Percentiles rank a stretch among this genome's conserved stretches.
Evolutionary conservation across 164 flowering plant genomes (phyloP).

Genomic region (Berberis vulgaris): DNA sequence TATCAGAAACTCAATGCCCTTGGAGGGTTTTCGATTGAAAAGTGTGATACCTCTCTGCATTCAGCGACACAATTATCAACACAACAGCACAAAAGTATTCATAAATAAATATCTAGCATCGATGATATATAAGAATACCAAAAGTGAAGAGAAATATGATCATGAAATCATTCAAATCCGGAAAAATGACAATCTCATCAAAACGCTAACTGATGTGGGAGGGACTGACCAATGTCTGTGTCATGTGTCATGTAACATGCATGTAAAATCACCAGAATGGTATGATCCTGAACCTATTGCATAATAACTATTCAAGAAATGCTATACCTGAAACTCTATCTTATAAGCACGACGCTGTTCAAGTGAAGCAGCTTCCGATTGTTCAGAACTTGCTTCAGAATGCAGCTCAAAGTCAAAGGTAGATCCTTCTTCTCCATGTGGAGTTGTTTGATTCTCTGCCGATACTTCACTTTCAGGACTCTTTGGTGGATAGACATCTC

Average conservation of each 20-base stretch:
- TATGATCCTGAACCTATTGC: neutral
- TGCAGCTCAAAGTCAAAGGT: slow-evolving; percentile 61
- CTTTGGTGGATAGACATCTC: slow-evolving; percentile 38
- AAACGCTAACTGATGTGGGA: no score
- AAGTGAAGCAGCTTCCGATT: slow-evolving; percentile 93
- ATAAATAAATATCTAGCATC: no score
- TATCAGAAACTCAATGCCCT: slow-evolving; percentile 90
- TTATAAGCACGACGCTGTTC: slow-evolving; percentile 96
- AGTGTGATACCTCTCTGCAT: slow-evolving; percentile 92
- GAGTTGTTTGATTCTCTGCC: slow-evolving; percentile 31
- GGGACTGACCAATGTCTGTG: slow-evolving; percentile 18
- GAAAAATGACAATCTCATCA: no score
- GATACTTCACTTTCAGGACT: slow-evolving; percentile 41
- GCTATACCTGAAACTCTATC: slow-evolving; percentile 74
- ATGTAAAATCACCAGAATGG: neutral
- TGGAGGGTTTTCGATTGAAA: slow-evolving; percentile 92
- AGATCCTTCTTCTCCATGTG: slow-evolving; percentile 59
- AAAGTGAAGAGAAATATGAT: no score
- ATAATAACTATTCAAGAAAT: slow-evolving; percentile 5
- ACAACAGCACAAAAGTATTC: no score
- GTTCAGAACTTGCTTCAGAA: slow-evolving; percentile 58
- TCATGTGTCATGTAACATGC: slow-evolving; percentile 17
- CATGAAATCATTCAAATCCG: no score
- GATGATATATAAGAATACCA: no score
- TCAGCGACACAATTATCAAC: slow-evolving; percentile 18